Evolutionary conservation across 441 rosid genomes (phyloP).

Genomic region (Eutrema salsugineum): DNA sequence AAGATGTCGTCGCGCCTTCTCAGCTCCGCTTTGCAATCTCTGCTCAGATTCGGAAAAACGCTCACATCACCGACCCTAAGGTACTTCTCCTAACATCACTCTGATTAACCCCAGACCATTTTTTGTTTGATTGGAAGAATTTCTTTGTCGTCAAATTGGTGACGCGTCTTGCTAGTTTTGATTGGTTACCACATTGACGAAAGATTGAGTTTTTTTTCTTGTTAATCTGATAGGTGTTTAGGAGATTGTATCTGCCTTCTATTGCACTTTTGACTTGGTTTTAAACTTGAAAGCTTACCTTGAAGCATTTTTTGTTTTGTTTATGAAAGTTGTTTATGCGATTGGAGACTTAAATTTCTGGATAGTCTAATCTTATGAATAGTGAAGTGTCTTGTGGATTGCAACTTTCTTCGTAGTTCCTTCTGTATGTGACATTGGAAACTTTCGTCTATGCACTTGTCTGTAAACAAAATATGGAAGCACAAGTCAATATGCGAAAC

Average conservation of each 20-base stretch:
- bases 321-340: neutral
- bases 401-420: neutral
- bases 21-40: slow-evolving; percentile 84
- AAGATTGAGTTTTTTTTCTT: neutral
- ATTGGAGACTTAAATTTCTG: neutral
- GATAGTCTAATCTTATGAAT: neutral
- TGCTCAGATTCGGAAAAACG: slow-evolving; percentile 77
- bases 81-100: slow-evolving; percentile 30
- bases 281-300: slow-evolving; percentile 10
- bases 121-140: neutral
- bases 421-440: neutral
- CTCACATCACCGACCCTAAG: slow-evolving; percentile 79
- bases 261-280: neutral
- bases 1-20: slow-evolving; percentile 69
- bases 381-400: neutral
- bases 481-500: neutral
- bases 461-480: neutral
- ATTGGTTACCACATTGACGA: slow-evolving; percentile 1
- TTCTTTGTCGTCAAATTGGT: neutral
- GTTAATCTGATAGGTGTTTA: neutral
- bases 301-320: neutral
- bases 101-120: neutral
- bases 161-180: neutral
- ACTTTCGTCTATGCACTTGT: neutral
- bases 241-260: neutral